A percentile compares a stretch with the other conserved stretches of the same genome.
Evolutionary conservation across 768 basidiomycete genomes (phyloP).

Genomic region (Agaricus subrufescens): DNA sequence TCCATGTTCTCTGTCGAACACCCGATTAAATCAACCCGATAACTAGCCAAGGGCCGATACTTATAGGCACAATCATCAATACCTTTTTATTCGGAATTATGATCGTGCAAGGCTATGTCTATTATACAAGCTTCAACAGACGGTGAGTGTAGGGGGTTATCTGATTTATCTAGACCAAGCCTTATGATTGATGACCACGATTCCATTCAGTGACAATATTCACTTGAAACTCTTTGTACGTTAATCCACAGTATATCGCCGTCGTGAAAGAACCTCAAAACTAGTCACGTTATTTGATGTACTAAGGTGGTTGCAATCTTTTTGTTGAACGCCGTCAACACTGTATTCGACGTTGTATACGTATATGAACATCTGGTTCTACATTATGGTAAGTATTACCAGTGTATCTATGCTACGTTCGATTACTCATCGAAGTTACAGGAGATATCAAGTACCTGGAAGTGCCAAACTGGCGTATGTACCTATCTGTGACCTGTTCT

Average conservation of each 20-base stretch:
- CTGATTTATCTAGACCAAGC: no score
- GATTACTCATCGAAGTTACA: background rate
- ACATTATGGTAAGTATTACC: constrained; percentile 33
- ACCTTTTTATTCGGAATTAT: constrained; percentile 42
- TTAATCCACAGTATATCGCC: constrained; percentile 15
- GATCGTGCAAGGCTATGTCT: constrained; percentile 43
- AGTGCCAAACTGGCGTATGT: constrained; percentile 6
- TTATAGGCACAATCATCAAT: background rate
- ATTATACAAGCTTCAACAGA: constrained; percentile 31
- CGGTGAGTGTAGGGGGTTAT: constrained; percentile 3
- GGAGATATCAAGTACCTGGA: constrained; percentile 13
- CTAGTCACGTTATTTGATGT: background rate
- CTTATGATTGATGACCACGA: background rate
- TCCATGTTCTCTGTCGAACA: no score
- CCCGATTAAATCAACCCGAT: no score
- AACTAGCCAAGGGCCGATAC: constrained; percentile 4
- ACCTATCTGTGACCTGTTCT: no score
- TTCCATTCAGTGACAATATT: constrained; percentile 30
- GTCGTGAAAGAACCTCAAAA: background rate
- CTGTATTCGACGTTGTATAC: constrained; percentile 37
- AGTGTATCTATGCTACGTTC: no score
- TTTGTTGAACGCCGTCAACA: constrained; percentile 43
- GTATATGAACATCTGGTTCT: constrained; percentile 43
- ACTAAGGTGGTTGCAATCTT: constrained; percentile 25
- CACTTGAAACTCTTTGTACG: constrained; percentile 44